Conservation (phyloP, 306 rosid genomes). For the Quercus dentata region DNA sequence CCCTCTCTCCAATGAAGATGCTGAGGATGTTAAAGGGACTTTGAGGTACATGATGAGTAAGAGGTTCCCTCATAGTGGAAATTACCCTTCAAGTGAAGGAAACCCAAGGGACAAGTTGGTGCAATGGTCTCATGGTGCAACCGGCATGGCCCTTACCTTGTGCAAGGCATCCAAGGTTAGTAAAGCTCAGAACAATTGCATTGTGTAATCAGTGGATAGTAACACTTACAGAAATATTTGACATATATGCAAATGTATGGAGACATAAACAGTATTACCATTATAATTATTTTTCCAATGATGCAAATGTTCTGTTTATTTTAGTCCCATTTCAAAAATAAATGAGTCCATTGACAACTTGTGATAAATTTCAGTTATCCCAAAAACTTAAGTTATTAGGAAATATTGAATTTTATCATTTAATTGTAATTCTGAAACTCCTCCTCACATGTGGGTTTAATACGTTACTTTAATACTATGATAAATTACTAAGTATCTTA, state of each 20-base stretch:
- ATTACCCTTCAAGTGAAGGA: constrained; percentile 94
- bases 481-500: no score
- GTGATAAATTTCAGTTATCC: not conserved
- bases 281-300: not conserved
- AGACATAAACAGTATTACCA: not conserved
- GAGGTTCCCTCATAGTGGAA: constrained; percentile 78
- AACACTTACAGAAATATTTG: no score
- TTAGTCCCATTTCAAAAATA: not conserved
- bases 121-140: constrained; percentile 92
- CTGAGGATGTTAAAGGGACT: constrained; percentile 76
- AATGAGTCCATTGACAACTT: not conserved
- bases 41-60: constrained; percentile 75
- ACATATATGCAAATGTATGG: no score
- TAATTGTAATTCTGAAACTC: no score
- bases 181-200: not conserved
- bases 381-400: no score
- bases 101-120: constrained; percentile 77
- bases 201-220: not conserved
- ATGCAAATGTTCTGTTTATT: not conserved
- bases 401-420: no score
- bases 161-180: constrained; percentile 86
- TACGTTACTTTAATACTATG: no score
- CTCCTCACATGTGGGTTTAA: no score
- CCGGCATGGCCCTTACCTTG: constrained; percentile 80
- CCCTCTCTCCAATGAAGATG: constrained; percentile 54